A percentile compares a stretch with the other conserved stretches of the same genome.
phyloP scores from a whole-genome alignment of 2,329 filamentous ascomycete species.

The Pseudocercospora eumusae region DNA sequence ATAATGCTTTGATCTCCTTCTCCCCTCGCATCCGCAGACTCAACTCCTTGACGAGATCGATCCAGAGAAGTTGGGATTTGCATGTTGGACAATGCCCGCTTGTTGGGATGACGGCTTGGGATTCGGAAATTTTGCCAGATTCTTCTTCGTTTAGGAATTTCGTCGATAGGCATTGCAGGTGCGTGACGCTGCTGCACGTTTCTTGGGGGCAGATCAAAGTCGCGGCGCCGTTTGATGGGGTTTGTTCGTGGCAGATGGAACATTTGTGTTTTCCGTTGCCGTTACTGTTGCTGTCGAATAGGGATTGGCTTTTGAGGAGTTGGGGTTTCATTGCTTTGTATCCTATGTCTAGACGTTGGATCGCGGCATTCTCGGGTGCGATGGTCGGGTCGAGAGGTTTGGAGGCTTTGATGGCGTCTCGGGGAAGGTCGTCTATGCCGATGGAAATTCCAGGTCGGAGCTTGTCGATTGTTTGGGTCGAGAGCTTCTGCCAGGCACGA shows the following conservation, averaged over 20 bases:
- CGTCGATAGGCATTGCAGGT: constrained; percentile 58
- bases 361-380: constrained; percentile 31
- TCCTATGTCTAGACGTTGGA: constrained; percentile 54
- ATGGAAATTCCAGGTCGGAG: constrained; percentile 55
- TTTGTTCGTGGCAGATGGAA: constrained; percentile 50
- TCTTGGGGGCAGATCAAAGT: constrained; percentile 55
- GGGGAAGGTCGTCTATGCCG: constrained; percentile 23
- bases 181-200: constrained; percentile 53
- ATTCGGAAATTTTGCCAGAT: constrained; percentile 9
- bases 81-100: constrained; percentile 73
- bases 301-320: constrained; percentile 53
- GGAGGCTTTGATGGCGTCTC: constrained; percentile 15
- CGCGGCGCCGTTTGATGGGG: constrained; percentile 45
- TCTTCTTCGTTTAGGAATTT: constrained; percentile 50
- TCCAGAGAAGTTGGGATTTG: constrained; percentile 64
- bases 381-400: constrained; percentile 28
- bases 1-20: constrained; percentile 68
- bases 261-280: constrained; percentile 42
- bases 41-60: constrained; percentile 77
- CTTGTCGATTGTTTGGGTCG: constrained; percentile 51
- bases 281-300: constrained; percentile 42
- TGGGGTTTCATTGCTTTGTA: constrained; percentile 54
- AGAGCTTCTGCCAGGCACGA: constrained; percentile 65
- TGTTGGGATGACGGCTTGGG: constrained; percentile 53
- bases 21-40: constrained; percentile 70